A percentile compares a stretch with the other conserved stretches of the same genome.
Conservation (phyloP, 2,329 filamentous ascomycete species). For the Fusarium liriodendri region DNA sequence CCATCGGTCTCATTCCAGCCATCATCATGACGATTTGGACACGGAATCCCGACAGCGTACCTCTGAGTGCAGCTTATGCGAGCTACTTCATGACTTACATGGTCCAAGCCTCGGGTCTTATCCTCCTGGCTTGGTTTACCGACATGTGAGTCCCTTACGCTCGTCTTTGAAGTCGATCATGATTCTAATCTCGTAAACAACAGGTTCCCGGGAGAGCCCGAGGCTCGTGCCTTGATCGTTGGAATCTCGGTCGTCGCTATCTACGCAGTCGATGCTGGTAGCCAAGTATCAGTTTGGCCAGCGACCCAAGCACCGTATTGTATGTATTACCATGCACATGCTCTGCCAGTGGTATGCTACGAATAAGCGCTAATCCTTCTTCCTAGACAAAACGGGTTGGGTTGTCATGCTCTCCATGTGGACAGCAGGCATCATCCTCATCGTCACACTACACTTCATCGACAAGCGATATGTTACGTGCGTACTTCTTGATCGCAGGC, state of each 20-base stretch:
- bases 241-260: background rate
- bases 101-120: background rate
- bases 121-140: background rate
- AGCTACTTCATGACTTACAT: background rate
- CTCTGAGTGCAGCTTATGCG: background rate
- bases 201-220: background rate
- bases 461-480: background rate
- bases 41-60: background rate
- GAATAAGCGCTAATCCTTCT: background rate
- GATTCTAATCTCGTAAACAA: background rate
- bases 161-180: background rate
- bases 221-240: background rate
- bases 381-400: background rate
- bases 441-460: background rate
- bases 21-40: constrained; percentile 1
- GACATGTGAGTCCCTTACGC: constrained; percentile 9
- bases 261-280: background rate
- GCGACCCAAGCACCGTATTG: background rate
- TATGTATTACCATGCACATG: background rate
- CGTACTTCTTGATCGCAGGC: background rate
- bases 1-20: background rate
- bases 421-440: background rate
- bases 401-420: background rate
- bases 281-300: background rate
- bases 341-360: fast-evolving